Percentiles rank a stretch among this genome's conserved stretches.
phyloP scores from a whole-genome alignment of 2,329 filamentous ascomycete genomes.

The Penicillium sp. region DNA sequence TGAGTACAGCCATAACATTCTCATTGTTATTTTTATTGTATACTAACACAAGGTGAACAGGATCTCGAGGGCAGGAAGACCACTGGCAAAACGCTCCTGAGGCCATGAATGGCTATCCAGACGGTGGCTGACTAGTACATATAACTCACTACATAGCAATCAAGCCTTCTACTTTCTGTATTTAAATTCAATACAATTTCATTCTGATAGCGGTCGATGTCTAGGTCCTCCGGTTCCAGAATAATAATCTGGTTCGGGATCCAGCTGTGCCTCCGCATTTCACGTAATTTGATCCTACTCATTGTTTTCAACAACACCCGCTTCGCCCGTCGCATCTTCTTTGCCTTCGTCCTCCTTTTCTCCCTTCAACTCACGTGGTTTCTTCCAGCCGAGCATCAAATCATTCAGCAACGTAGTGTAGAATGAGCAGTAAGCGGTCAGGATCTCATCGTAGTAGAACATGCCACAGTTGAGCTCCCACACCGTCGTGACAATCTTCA shows the following conservation, averaged over 20 bases:
- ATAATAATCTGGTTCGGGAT: neutral
- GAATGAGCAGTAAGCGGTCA: constrained; percentile 57
- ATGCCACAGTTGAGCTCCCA: constrained; percentile 58
- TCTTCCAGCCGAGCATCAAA: constrained; percentile 64
- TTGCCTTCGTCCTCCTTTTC: constrained; percentile 16
- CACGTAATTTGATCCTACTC: neutral
- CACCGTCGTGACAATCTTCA: constrained; percentile 58
- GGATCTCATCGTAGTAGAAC: constrained; percentile 60
- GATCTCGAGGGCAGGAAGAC: constrained; percentile 81
- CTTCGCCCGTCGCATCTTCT: neutral
- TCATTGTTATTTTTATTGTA: neutral
- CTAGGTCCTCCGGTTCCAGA: no score
- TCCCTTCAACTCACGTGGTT: constrained; percentile 37
- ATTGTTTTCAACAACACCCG: neutral
- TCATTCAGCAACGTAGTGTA: constrained; percentile 65
- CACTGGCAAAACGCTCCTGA: constrained; percentile 76
- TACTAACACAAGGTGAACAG: constrained; percentile 23
- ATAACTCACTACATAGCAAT: neutral
- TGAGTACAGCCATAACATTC: constrained; percentile 21
- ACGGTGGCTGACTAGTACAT: neutral
- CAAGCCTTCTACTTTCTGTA: neutral
- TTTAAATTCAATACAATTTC: no score
- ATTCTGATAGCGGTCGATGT: no score
- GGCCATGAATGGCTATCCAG: constrained; percentile 43
- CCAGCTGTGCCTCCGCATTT: neutral